Evolutionary conservation across 2,329 filamentous ascomycete genomes (phyloP).

Genomic region (Fusarium globosum): DNA sequence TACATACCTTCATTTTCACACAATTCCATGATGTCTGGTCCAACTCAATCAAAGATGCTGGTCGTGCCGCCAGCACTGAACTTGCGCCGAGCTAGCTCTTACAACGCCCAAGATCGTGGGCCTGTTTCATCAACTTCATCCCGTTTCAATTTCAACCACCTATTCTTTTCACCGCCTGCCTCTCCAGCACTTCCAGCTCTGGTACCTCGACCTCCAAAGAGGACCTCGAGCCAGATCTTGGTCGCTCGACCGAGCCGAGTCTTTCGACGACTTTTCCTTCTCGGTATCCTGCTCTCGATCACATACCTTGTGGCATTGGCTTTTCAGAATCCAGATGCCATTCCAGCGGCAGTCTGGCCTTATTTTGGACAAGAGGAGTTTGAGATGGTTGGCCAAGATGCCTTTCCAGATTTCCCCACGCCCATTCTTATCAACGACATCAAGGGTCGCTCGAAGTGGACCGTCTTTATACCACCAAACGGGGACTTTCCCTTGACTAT

Average conservation of each 20-base stretch:
- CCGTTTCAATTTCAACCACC: constrained; percentile 73
- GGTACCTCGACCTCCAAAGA: constrained; percentile 69
- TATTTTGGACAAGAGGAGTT: constrained; percentile 65
- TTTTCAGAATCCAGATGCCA: constrained; percentile 45
- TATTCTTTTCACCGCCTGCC: constrained; percentile 74
- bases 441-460: constrained; percentile 77
- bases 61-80: constrained; percentile 67
- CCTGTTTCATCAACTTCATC: constrained; percentile 70
- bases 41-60: constrained; percentile 62
- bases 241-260: constrained; percentile 66
- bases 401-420: constrained; percentile 77
- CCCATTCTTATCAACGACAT: constrained; percentile 76
- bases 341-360: constrained; percentile 46
- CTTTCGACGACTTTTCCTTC: constrained; percentile 66
- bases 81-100: constrained; percentile 68
- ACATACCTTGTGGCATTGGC: constrained; percentile 58
- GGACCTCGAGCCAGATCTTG: constrained; percentile 63
- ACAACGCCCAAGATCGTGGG: constrained; percentile 63
- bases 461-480: constrained; percentile 78
- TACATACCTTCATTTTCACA: neutral
- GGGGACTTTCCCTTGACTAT: constrained; percentile 74
- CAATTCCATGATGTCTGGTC: constrained; percentile 53
- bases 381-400: constrained; percentile 74
- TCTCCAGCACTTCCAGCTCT: constrained; percentile 78
- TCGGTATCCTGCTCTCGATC: constrained; percentile 61